phyloP scores from a whole-genome alignment of 2,329 filamentous ascomycete species.

The Calonectria pseudoreteaudii region DNA sequence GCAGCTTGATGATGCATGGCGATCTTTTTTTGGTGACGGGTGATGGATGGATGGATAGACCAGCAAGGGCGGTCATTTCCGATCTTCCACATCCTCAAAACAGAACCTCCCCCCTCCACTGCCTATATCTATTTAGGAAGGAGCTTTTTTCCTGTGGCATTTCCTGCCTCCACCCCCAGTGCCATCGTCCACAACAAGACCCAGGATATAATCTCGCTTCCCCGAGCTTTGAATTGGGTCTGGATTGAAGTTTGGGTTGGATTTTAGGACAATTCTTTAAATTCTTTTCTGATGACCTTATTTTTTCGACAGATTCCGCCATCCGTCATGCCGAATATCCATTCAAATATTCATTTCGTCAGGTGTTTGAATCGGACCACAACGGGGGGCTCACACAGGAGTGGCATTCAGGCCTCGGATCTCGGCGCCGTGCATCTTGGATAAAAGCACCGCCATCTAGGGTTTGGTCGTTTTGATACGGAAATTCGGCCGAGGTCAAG shows the following conservation, averaged over 20 bases:
- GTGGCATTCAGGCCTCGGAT: background rate
- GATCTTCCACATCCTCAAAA: background rate
- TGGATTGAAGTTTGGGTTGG: background rate
- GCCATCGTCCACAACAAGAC: background rate
- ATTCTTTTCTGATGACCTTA: background rate
- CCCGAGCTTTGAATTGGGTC: background rate
- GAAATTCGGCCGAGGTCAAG: background rate
- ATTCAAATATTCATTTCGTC: background rate
- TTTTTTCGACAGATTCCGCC: background rate
- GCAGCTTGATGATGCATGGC: background rate
- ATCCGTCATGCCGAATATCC: background rate
- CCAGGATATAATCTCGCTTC: constrained; percentile 6
- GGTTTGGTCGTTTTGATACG: background rate
- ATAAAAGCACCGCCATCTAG: no score
- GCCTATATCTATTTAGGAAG: background rate
- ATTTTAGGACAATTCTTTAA: background rate
- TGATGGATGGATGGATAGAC: background rate
- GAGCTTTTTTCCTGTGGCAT: background rate
- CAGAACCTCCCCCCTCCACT: background rate
- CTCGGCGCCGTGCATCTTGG: background rate
- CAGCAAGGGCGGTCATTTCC: background rate
- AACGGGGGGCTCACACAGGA: background rate
- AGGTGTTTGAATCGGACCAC: no score
- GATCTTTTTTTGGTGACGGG: background rate
- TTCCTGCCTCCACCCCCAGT: background rate